Evolutionary conservation across 2,329 filamentous ascomycete genomes (phyloP), one percentile per base, ranked within the genome.

Genomic region (Verticillium nubilum): DNA sequence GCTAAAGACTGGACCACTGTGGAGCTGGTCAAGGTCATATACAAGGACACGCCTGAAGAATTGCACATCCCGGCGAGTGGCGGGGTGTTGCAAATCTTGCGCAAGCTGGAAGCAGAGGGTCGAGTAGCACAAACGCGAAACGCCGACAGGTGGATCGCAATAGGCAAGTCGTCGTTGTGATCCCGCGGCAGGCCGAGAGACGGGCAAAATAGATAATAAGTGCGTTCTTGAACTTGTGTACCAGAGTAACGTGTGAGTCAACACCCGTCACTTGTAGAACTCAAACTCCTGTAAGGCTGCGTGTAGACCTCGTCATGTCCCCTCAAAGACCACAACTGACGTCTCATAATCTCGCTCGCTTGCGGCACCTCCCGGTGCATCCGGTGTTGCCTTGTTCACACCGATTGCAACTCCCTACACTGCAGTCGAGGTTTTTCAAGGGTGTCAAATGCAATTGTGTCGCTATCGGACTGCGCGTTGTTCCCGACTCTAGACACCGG

Each of bases 1-100:
- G 66, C 67, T 15, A 72, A 75, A 60, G 71, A 73, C 0, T 92
- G 89, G 90, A 85, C 83, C 6, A 81, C 86, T 9, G 88, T 92
- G 82, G 91, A 94, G 60, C 79, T 98, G 63, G 94, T 97, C n/a
- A 90, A 89, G 73, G 78, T 90, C 31, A 91, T 99, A 33, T 99
- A 99, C 72, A 82, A 81, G 58, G 87, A 91, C 67, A 87, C 96
- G 25, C 88, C 90, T 0, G 86, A 90, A 70, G 85, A 81, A 67
- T 77, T 98, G 64, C 90, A 93, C 73, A 70, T 81, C 12, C 88
- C 93, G 9, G 95, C 95, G 0, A 86, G 90, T 63, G 80, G 82
- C 47, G 92, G 93, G 1, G 79, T 97, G 6, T 62, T 87, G 62
- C 90, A 94, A 76, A 89, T 98, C 58, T 73, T 99, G 64, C 75